These are phyloP conservation scores for Fraxinus nigra DNA, from an alignment of 305 asterid genomes.

Conservation along the genomic window DNA sequence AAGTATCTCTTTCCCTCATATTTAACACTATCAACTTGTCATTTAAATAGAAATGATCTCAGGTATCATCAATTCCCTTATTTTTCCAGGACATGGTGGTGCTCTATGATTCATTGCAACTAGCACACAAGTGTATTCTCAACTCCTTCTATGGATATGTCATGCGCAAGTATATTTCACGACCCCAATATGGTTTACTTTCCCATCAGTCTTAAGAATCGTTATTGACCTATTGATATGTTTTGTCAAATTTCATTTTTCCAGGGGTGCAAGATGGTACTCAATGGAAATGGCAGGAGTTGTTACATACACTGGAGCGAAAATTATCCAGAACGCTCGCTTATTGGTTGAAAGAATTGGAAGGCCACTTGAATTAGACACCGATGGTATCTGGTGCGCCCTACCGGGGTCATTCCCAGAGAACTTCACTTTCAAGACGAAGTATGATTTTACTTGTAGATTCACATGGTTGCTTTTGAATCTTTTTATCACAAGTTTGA, in stretches of 20 bases:
- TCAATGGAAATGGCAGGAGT: slow-evolving; percentile 99
- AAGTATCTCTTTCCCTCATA: slow-evolving; percentile 45
- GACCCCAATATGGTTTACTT: slow-evolving; percentile 23
- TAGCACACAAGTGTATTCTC: slow-evolving; percentile 98
- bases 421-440: slow-evolving; percentile 89
- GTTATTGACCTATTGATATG: slow-evolving; percentile 14
- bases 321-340: slow-evolving; percentile 97
- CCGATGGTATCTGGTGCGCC: slow-evolving; percentile 98
- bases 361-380: slow-evolving; percentile 96
- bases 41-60: slow-evolving; percentile 14
- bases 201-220: slow-evolving; percentile 15
- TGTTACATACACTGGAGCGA: slow-evolving; percentile 97
- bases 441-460: slow-evolving; percentile 40
- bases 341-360: slow-evolving; percentile 95
- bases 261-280: slow-evolving; percentile 99
- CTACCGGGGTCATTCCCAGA: slow-evolving; percentile 96
- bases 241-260: slow-evolving; percentile 18
- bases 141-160: slow-evolving; percentile 99
- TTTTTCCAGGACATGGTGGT: slow-evolving; percentile 89
- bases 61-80: slow-evolving; percentile 17
- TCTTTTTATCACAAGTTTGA: slow-evolving; percentile 4
- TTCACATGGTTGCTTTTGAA: slow-evolving; percentile 12
- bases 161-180: slow-evolving; percentile 82
- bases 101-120: slow-evolving; percentile 90
- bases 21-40: slow-evolving; percentile 18